These are phyloP conservation scores for Thozetella sp. DNA, from an alignment of 495 filamentous ascomycete species.

Conservation along the genomic window DNA sequence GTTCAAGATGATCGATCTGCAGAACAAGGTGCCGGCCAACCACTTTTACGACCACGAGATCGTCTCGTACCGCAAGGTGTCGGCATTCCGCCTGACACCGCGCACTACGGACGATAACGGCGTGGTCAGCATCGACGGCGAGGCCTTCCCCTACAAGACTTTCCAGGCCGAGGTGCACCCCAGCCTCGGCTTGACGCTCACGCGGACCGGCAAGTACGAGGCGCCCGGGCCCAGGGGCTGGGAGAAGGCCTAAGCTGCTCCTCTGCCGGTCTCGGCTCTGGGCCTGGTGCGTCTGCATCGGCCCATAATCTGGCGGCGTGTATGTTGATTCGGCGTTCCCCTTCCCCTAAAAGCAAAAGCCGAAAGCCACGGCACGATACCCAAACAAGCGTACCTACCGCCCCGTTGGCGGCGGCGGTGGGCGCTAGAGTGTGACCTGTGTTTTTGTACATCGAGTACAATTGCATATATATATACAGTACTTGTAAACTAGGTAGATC, in stretches of 20 bases:
- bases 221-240: conserved; percentile 59
- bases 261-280: background rate
- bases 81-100: conserved; percentile 81
- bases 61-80: conserved; percentile 79
- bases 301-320: too few species aligned
- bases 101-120: conserved; percentile 63
- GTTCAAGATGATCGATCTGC: conserved; percentile 60
- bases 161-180: conserved; percentile 90
- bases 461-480: too few species aligned
- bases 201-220: conserved; percentile 74
- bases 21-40: conserved; percentile 70
- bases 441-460: background rate
- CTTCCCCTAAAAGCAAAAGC: background rate
- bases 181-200: conserved; percentile 82
- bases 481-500: too few species aligned
- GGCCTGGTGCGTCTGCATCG: background rate
- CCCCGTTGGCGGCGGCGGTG: too few species aligned
- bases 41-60: conserved; percentile 77
- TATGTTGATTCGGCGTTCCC: too few species aligned
- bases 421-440: too few species aligned
- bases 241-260: conserved; percentile 26
- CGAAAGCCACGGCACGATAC: conserved; percentile 2
- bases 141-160: conserved; percentile 79
- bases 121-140: conserved; percentile 94
- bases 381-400: conserved; percentile 3